Base-by-base conservation (phyloP, 1,284 basidiomycete species). In the Papiliotrema flavescens region DNA sequence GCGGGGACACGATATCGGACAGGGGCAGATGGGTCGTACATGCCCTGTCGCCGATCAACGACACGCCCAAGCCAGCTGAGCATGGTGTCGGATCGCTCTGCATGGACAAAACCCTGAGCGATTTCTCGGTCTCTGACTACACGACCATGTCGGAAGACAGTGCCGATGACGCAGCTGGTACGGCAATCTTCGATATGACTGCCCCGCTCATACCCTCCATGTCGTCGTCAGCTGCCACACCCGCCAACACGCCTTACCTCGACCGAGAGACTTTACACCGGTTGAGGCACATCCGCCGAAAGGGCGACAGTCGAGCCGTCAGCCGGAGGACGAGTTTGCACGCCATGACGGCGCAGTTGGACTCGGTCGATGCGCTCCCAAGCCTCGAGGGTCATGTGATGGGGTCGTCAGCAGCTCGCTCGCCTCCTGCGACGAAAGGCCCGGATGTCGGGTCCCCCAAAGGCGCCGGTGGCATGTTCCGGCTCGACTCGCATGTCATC, bases 181-280 rank as follows among this genome's bases (percentile, higher is more conserved):
- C 61, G 42, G 60, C 58, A 1, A 34, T 64, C 2, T 64, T 64
- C 56, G 57, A 64, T 47, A 64, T 64, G 62, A 50, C 60, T 9
- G 60, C 57, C 7, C 62, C 62, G 2, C 56, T 64, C n/a, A 51
- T 64, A 14, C 52, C 55, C 1, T 54, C 56, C 15, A 41, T 40
- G 2, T 54, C 53, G n/a, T 45, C 47, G 6, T 45, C 47, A 24
- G 57, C 57, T 7, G 53, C 43, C 26, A 64, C 62, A 6, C 62
- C 62, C 14, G 47, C 28, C 39, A 64, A 64, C 39, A 64, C 62
- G n/a, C 62, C 62, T 13, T 48, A 45, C 32, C 19, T 64, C 36
- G 44, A 45, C 15, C 46, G 45, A 5, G 60, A 60, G 13, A 60
- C 57, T 5, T 45, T 64, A 24, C 47, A 54, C 15, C 34, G 62